Evolutionary conservation across 192 early-diverging fungal species (phyloP).

Genomic region (Linnemannia exigua): DNA sequence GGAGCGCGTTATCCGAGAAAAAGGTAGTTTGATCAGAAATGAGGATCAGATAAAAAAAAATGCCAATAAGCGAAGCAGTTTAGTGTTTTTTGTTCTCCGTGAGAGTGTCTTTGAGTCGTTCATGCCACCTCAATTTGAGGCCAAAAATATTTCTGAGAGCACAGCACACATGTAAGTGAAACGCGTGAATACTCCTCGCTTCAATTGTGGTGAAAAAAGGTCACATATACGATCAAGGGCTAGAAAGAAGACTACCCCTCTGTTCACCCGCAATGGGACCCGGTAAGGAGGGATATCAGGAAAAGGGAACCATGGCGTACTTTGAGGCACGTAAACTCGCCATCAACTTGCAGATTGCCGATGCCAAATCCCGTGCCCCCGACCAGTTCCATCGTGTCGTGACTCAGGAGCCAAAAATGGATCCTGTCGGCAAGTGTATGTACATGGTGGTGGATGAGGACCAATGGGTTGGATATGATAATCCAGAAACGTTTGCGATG

Average conservation of each 20-base stretch:
- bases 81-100: no score
- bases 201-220: no score
- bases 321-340: slow-evolving; percentile 36
- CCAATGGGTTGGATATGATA: slow-evolving; percentile 49
- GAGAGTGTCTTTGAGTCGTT: no score
- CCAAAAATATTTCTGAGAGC: no score
- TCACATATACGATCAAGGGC: slow-evolving; percentile 51
- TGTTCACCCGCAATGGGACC: slow-evolving; percentile 44
- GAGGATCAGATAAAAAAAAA: no score
- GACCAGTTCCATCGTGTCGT: slow-evolving; percentile 38
- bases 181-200: no score
- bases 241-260: slow-evolving; percentile 26
- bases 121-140: no score
- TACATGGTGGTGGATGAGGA: slow-evolving; percentile 52
- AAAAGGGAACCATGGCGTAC: slow-evolving; percentile 52
- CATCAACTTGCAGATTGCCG: slow-evolving; percentile 25
- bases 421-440: slow-evolving; percentile 46
- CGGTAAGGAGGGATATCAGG: slow-evolving; percentile 43
- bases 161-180: no score
- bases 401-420: slow-evolving; percentile 43
- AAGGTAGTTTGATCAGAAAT: no score
- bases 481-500: slow-evolving; percentile 32
- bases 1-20: no score
- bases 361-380: slow-evolving; percentile 5
- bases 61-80: no score